Base-by-base conservation (phyloP, 176 grass and related monocot genomes). In the Tillandsia leiboldiana region DNA sequence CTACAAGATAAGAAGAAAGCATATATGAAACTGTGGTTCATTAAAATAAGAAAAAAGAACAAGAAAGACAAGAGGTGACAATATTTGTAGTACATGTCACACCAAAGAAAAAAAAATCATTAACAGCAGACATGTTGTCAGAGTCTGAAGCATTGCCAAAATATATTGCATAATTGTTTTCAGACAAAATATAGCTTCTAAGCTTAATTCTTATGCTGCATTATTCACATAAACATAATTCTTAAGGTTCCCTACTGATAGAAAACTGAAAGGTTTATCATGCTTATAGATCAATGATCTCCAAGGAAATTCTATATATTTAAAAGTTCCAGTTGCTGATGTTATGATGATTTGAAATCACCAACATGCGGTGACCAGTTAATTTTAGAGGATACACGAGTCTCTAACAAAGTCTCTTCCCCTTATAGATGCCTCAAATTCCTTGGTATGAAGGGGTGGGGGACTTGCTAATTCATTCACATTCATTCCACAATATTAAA, bases 1-100 rank as follows among this genome's bases (percentile, higher is more conserved):
- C 93, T 97, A 58, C 62, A 82, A 80, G 65, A 33, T 73, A 49
- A 72, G 62, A 7, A 12, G 8, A 2, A 51, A 14, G 50, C 22
- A 50, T 52, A 73, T 77, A 47, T 8, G 20, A 61, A 49, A 50
- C 51, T 26, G 66, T 65, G 66, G 14, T 61, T n/a, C 23, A 57
- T 10, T 69, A 70, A 58, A 75, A 78, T 24, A 2, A 8, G 9
- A 8, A 66, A 12, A 74, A 53, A 5, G 11, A 10, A 18, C 3
- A 24, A 8, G 14, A 66, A 6, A 15, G 72, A 72, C 22, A 42
- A 54, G 12, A 67, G 33, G 33, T 42, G 33, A 6, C 33, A 7
- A 75, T 27, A n/a, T 13, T 67, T 56, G 63, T 26, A 68, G 26
- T 15, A 26, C 17, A 75, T 68, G 17, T 53, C 23, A 66, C 6